These are phyloP conservation scores for Aureobasidium melanogenum DNA, from an alignment of 2,329 filamentous ascomycete species.

Conservation along the genomic window DNA sequence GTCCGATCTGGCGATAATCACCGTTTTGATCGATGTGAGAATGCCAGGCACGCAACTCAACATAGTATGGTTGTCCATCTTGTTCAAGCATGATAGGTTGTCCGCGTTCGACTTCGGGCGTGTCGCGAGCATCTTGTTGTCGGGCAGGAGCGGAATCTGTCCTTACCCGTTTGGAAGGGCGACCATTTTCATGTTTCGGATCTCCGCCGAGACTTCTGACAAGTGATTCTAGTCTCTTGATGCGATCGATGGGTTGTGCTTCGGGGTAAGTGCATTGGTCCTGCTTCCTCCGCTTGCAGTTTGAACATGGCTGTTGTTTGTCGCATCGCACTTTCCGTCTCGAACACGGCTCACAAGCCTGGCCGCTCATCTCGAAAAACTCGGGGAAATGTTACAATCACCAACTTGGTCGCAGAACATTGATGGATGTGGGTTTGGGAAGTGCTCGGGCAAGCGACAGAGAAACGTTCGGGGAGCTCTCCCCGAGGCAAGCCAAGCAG, in stretches of 20 bases:
- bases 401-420: background rate
- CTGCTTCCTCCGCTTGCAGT: constrained; percentile 4
- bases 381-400: background rate
- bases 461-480: background rate
- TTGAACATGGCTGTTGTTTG: constrained; percentile 7
- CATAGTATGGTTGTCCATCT: background rate
- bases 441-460: background rate
- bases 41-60: background rate
- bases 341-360: background rate
- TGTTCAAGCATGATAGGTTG: background rate
- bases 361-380: background rate
- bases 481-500: background rate
- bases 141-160: background rate
- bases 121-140: background rate
- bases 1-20: background rate
- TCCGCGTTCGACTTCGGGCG: background rate
- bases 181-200: background rate
- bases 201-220: constrained; percentile 2
- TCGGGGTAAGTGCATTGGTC: constrained; percentile 3
- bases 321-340: constrained; percentile 11
- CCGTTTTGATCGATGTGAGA: background rate
- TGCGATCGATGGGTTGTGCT: background rate
- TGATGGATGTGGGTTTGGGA: background rate
- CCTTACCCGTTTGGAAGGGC: background rate
- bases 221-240: background rate